Percentiles rank a stretch among this genome's conserved stretches.
These are phyloP conservation scores for Claviceps monticola DNA, from an alignment of 2,329 filamentous ascomycete species.

Conservation along the genomic window DNA sequence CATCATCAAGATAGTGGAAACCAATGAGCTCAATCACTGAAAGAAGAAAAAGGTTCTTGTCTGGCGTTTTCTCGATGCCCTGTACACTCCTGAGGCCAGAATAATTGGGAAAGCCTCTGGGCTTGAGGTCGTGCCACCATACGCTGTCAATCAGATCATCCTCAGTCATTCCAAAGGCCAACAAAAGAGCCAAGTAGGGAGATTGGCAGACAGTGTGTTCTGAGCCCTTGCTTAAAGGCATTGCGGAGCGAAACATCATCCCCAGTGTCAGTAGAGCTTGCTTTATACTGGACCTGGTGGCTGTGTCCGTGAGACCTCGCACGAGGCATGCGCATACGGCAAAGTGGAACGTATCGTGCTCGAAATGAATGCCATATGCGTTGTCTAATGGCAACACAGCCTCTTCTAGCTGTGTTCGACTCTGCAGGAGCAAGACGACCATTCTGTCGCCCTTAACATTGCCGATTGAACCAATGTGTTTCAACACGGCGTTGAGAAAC, in stretches of 20 bases:
- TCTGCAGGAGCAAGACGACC: constrained; percentile 46
- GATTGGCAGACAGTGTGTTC: constrained; percentile 21
- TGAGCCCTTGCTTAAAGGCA: background rate
- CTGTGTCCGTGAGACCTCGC: constrained; percentile 48
- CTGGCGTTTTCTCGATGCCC: constrained; percentile 33
- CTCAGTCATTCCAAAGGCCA: constrained; percentile 39
- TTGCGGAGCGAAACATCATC: constrained; percentile 16
- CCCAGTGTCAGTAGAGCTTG: constrained; percentile 45
- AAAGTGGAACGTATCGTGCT: constrained; percentile 50
- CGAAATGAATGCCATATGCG: constrained; percentile 52
- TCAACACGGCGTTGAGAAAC: constrained; percentile 50
- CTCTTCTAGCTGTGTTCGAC: constrained; percentile 45
- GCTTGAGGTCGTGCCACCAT: constrained; percentile 43
- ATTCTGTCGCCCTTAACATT: constrained; percentile 47
- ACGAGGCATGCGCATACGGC: constrained; percentile 51
- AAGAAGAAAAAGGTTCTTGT: constrained; percentile 48
- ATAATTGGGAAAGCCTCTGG: constrained; percentile 18
- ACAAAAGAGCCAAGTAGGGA: constrained; percentile 47
- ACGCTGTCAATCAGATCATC: constrained; percentile 50
- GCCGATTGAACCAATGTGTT: constrained; percentile 47
- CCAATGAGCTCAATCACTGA: constrained; percentile 52
- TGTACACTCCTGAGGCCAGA: constrained; percentile 13
- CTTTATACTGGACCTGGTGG: constrained; percentile 44
- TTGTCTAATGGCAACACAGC: constrained; percentile 49
- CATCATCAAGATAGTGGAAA: constrained; percentile 50